These are phyloP conservation scores for Hypoxylon sp. DNA, from an alignment of 2,329 filamentous ascomycete genomes.

Conservation along the genomic window DNA sequence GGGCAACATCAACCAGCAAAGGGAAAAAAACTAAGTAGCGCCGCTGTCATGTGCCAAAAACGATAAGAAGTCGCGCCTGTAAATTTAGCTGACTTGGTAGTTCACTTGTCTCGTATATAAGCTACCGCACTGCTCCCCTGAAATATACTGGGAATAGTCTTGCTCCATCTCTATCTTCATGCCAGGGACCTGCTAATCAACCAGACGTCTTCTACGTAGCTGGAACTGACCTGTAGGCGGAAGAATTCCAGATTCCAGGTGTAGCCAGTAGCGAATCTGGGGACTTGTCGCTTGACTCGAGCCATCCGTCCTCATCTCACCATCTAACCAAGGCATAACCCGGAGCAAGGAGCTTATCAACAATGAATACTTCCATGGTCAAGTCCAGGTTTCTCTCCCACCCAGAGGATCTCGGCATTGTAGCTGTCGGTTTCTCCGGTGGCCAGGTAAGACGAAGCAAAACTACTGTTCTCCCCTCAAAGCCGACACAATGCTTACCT, in stretches of 20 bases:
- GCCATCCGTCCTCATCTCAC: neutral
- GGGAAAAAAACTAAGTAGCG: conserved; percentile 16
- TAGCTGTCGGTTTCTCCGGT: conserved; percentile 95
- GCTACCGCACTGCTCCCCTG: neutral
- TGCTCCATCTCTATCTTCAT: neutral
- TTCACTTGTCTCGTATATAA: too few relatives aligned
- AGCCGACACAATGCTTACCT: conserved; percentile 6
- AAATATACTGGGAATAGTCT: neutral
- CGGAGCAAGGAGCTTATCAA: neutral
- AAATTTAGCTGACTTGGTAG: neutral
- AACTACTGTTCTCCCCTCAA: neutral
- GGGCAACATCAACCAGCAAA: neutral
- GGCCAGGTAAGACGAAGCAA: conserved; percentile 84
- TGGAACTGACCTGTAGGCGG: neutral
- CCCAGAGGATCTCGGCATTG: conserved; percentile 83
- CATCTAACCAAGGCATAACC: neutral
- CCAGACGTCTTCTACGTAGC: neutral
- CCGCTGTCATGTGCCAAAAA: conserved; percentile 26
- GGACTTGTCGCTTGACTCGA: neutral
- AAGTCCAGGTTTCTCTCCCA: conserved; percentile 79
- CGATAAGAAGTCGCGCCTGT: conserved; percentile 9
- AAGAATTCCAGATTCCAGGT: neutral
- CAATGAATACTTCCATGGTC: conserved; percentile 62
- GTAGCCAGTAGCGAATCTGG: neutral
- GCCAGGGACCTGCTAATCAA: neutral